Conservation (phyloP, 257 asterid genomes). For the Nicotiana knightiana region DNA sequence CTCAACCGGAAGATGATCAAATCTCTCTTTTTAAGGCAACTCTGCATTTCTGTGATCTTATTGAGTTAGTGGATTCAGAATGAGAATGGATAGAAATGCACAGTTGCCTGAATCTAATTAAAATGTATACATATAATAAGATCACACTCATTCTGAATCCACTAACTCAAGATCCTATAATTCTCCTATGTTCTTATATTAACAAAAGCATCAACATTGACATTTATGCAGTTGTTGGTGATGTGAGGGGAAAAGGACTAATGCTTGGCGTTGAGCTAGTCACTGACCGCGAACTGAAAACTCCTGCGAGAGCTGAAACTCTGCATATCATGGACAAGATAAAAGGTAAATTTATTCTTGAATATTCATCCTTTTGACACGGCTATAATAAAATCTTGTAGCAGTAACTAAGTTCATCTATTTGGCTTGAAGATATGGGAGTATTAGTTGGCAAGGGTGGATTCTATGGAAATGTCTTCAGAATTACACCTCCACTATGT, state of each 20-base stretch:
- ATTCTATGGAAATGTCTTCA: conserved; percentile 75
- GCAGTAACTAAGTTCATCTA: background rate
- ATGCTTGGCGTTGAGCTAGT: conserved; percentile 93
- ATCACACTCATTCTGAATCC: too few relatives aligned
- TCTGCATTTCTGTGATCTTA: background rate
- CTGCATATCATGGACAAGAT: conserved; percentile 65
- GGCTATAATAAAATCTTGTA: background rate
- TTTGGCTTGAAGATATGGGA: conserved; percentile 57
- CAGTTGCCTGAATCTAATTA: too few relatives aligned
- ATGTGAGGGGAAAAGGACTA: conserved; percentile 76
- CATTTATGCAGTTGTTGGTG: background rate
- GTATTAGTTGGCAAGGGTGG: conserved; percentile 92
- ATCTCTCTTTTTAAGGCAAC: background rate
- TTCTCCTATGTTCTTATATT: too few relatives aligned
- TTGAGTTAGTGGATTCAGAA: too few relatives aligned
- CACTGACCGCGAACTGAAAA: conserved; percentile 57
- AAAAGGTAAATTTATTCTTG: conserved; percentile 48
- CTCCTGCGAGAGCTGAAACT: conserved; percentile 79
- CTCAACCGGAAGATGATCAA: background rate
- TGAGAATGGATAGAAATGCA: too few relatives aligned
- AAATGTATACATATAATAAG: too few relatives aligned
- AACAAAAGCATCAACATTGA: too few relatives aligned
- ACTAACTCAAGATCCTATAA: too few relatives aligned
- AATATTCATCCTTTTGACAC: background rate
- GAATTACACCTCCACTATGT: conserved; percentile 96